Evolutionary conservation across 345 rosid genomes (phyloP), one percentile per base, ranked within the genome.

Genomic region (Euclidium syriacum): DNA sequence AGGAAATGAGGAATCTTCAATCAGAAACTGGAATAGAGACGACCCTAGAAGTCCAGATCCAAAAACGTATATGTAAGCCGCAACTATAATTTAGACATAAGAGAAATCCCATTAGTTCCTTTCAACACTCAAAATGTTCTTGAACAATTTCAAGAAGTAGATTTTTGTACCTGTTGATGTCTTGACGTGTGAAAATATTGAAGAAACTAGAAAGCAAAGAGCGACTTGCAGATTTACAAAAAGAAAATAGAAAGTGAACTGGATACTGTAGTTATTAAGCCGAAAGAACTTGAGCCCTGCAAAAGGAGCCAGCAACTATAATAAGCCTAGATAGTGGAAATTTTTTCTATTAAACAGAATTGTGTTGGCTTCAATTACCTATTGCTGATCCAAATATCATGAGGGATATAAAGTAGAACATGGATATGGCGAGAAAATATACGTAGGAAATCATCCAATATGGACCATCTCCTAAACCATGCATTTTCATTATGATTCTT

Each of bases 401-500:
- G 48, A 90, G 82, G 55, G 87, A 85, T 33, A 90, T 40, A 75
- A 87, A 79, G 78, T 94, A 90, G 19, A 84, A 36, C 52, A 65
- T 16, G 30, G 95, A 94, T 67, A 90, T 70, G 68, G 69, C 32
- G 42, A 94, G 82, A 75, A 85, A 87, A 79, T 94, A 94, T 38
- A 78, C 84, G 35, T 94, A 94, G 22, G 97, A 75, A 67, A 89
- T 85, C 70, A 87, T 42, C 97, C 96, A 94, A 72, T 94, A 94
- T 34, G 99, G 96, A 41, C 89, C 97, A 67, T 94, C 97, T 30
- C 97, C 90, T 59, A 94, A 89, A 34, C 97, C 97, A n/a, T 94
- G 99, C 99, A 94, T 94, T 77, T 90, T 90, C 97, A 94, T 94
- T 88, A 94, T 94, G 39, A 94, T 83, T 64, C 97, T 81, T 59